Percentiles rank a stretch among this genome's conserved stretches.
Conservation (phyloP, 1,284 basidiomycete species). For the Pseudozyma flocculosa region DNA sequence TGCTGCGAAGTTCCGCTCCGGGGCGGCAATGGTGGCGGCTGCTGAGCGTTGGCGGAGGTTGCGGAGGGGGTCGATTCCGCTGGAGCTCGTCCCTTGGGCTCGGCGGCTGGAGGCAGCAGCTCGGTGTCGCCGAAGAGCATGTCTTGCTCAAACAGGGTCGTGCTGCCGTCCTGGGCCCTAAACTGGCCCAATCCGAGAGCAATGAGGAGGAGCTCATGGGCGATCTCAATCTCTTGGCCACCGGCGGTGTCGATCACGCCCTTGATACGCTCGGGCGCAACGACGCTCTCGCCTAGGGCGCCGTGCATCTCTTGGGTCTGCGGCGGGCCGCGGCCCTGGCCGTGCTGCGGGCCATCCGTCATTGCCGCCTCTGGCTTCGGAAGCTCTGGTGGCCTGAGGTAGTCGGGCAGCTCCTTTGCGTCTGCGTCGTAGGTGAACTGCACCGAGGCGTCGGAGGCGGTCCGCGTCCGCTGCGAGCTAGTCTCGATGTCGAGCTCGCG, state of each 20-base stretch:
- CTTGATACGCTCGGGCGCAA: constrained; percentile 16
- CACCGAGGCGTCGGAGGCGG: constrained; percentile 14
- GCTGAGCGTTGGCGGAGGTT: background rate
- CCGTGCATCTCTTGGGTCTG: background rate
- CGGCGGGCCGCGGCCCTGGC: too few relatives aligned
- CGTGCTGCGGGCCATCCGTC: too few relatives aligned
- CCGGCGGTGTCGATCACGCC: constrained; percentile 22
- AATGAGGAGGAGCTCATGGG: constrained; percentile 44
- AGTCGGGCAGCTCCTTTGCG: constrained; percentile 34
- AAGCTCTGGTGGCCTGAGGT: constrained; percentile 1
- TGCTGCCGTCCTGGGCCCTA: constrained; percentile 40
- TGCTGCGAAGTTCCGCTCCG: too few relatives aligned
- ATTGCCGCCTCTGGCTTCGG: too few relatives aligned
- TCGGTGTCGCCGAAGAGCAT: constrained; percentile 38
- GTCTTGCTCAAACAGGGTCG: constrained; percentile 48
- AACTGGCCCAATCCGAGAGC: constrained; percentile 49
- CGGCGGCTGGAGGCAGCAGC: constrained; percentile 6
- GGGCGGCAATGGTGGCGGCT: too few relatives aligned
- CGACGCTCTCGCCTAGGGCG: background rate
- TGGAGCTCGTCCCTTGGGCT: background rate
- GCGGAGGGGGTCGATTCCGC: too few relatives aligned
- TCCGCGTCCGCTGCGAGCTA: background rate
- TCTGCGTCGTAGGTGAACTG: constrained; percentile 38
- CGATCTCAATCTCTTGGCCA: constrained; percentile 35
- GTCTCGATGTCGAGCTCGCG: constrained; percentile 5